These are phyloP conservation scores for Cryomyces minteri DNA, from an alignment of 495 filamentous ascomycete genomes.

Conservation along the genomic window DNA sequence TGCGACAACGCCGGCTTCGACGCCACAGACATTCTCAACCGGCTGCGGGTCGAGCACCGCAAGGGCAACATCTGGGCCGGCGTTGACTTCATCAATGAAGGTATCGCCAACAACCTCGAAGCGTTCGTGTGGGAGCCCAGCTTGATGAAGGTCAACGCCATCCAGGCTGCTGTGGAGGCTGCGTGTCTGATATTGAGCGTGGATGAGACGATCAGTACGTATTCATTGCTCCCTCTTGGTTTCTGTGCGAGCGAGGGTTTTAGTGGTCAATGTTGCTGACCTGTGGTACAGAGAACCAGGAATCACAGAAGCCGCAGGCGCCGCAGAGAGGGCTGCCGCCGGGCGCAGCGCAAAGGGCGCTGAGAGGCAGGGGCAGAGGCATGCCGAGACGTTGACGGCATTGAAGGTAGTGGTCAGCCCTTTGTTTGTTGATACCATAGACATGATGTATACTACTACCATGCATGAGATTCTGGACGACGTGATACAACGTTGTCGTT, in stretches of 20 bases:
- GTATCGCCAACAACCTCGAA: slow-evolving; percentile 79
- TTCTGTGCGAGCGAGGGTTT: background rate
- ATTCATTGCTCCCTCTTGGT: background rate
- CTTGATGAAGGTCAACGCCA: slow-evolving; percentile 91
- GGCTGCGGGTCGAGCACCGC: slow-evolving; percentile 82
- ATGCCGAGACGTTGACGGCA: slow-evolving; percentile 60
- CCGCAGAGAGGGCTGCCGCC: slow-evolving; percentile 66
- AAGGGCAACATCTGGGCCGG: slow-evolving; percentile 86
- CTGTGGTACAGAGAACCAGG: slow-evolving; percentile 48
- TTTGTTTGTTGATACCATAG: no score
- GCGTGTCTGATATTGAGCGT: slow-evolving; percentile 88
- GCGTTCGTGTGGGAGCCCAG: slow-evolving; percentile 94
- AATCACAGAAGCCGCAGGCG: slow-evolving; percentile 62
- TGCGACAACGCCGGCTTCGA: slow-evolving; percentile 99
- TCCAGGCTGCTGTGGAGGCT: slow-evolving; percentile 90
- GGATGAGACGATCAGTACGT: slow-evolving; percentile 83
- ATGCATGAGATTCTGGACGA: no score
- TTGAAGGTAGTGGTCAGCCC: no score
- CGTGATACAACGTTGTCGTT: no score
- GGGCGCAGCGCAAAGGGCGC: slow-evolving; percentile 78
- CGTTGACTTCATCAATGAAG: slow-evolving; percentile 86
- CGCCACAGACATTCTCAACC: slow-evolving; percentile 91
- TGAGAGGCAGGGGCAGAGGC: slow-evolving; percentile 56
- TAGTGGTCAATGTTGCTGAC: background rate
- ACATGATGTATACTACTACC: no score